Base-by-base conservation (phyloP, 805 yeast genomes). In the Barnettozyma vustinii region DNA sequence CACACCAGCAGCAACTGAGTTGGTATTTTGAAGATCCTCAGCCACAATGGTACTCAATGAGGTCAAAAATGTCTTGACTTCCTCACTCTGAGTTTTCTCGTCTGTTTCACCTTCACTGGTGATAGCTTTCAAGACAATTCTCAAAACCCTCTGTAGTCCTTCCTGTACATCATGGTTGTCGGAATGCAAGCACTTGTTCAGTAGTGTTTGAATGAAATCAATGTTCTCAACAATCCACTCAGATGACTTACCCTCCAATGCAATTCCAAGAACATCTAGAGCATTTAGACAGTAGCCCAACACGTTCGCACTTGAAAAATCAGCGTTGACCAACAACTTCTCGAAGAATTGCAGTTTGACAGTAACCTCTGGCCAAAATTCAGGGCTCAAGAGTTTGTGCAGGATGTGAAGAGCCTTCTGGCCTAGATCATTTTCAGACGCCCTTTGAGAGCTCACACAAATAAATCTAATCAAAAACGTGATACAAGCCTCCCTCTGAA, bases 91-190 rank as follows among this genome's bases (percentile, higher is more conserved):
- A 10, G 77, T 78, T 16, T 78, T 81, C 3, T 74, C 79, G 7
- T 74, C 75, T 5, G 72, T 54, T 1, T 67, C 62, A 49, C 68
- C 50, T 44, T 76, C 77, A 7, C 68, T 67, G 42, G 77, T 77
- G 47, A 87, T 77, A 0, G 95, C 89, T 41, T 74, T 76, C 49
- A 91, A 68, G 26, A 91, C 79, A 7, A 81, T 71, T n/a, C 79
- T 68, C 52, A 92, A 67, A 0, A 89, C 91, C 46, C 88, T 76
- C 60, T 85, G 94, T 23, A 89, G 68, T 0, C 84, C 88, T 57
- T 85, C 92, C 63, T 91, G 97, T 13, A 90, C 81, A 63, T 87
- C 96, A 54, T 84, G 90, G 55, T 87, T 85, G 56, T 86, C 90
- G 0, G 94, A 83, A 43, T 83, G 80, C 53, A 94, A 72, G 57